Conservation (phyloP, 2,329 filamentous ascomycete species). For the Cordyceps militaris region DNA sequence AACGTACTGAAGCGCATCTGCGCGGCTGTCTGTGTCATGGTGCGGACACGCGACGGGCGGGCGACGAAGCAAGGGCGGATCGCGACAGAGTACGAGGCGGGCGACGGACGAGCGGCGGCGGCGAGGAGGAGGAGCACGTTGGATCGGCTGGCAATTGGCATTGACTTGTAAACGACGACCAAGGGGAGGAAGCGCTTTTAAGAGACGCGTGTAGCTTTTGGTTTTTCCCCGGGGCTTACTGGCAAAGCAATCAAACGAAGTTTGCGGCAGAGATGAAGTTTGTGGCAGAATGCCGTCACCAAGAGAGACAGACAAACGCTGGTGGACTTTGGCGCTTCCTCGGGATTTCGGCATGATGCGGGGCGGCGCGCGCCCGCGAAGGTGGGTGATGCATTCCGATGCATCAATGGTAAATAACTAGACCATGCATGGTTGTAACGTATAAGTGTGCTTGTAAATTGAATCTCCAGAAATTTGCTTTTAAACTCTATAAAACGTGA, state of each 20-base stretch:
- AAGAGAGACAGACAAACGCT: background rate
- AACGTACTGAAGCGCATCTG: slow-evolving; percentile 30
- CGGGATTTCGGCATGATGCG: slow-evolving; percentile 6
- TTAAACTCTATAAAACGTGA: background rate
- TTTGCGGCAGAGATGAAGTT: background rate
- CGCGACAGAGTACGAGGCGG: background rate
- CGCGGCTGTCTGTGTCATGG: slow-evolving; percentile 16
- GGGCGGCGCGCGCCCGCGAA: background rate
- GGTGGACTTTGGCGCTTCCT: background rate
- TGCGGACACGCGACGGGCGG: background rate
- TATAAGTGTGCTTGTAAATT: background rate
- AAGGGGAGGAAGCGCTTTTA: background rate
- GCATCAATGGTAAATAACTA: background rate
- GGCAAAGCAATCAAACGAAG: background rate
- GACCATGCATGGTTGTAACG: background rate
- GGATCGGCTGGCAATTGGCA: background rate
- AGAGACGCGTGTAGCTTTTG: background rate
- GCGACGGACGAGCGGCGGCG: background rate
- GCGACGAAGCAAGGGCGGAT: background rate
- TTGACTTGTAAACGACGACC: background rate
- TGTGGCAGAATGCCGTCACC: background rate
- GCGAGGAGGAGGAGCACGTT: background rate
- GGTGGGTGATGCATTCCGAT: background rate
- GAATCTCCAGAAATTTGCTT: background rate
- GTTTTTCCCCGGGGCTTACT: background rate